Percentiles rank a stretch among this genome's conserved stretches.
Conservation (phyloP, 805 yeast species). For the Blastobotrys parvus region DNA sequence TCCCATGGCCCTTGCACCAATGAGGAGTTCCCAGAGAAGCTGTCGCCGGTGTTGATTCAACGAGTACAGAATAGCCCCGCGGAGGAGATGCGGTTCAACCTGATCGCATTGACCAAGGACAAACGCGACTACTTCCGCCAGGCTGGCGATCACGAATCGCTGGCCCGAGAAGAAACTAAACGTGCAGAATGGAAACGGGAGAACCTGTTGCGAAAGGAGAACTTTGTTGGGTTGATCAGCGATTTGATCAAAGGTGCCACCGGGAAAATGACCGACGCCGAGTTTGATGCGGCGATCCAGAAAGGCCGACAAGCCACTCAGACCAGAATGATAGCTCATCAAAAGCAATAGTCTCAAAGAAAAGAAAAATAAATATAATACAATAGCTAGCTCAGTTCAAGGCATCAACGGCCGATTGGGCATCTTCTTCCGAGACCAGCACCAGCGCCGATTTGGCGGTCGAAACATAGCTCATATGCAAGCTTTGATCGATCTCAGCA, state of each 20-base stretch:
- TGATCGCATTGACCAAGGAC: slow-evolving; percentile 46
- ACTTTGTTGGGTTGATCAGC: slow-evolving; percentile 43
- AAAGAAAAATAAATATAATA: too few species aligned
- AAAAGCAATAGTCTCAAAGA: background rate
- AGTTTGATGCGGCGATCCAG: slow-evolving; percentile 13
- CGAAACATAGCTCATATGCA: slow-evolving; percentile 42
- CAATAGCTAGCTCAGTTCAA: background rate
- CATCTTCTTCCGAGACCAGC: background rate
- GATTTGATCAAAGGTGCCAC: slow-evolving; percentile 38
- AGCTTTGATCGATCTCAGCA: slow-evolving; percentile 8
- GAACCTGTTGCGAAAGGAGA: slow-evolving; percentile 45
- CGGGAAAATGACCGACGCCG: slow-evolving; percentile 14
- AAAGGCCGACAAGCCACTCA: slow-evolving; percentile 3
- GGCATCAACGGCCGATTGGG: background rate
- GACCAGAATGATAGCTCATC: background rate
- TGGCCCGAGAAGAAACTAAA: slow-evolving; percentile 37
- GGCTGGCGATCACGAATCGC: slow-evolving; percentile 34
- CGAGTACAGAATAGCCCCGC: slow-evolving; percentile 40
- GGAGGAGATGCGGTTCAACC: slow-evolving; percentile 48
- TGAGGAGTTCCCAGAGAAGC: slow-evolving; percentile 35
- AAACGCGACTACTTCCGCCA: slow-evolving; percentile 33
- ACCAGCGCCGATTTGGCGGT: slow-evolving; percentile 40
- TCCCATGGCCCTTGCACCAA: slow-evolving; percentile 38
- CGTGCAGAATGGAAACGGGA: slow-evolving; percentile 47
- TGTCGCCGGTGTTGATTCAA: slow-evolving; percentile 37